A percentile compares a stretch with the other conserved stretches of the same genome.
Evolutionary conservation across 805 yeast species (phyloP).

Genomic region (Kregervanrija pseudodelftensis): DNA sequence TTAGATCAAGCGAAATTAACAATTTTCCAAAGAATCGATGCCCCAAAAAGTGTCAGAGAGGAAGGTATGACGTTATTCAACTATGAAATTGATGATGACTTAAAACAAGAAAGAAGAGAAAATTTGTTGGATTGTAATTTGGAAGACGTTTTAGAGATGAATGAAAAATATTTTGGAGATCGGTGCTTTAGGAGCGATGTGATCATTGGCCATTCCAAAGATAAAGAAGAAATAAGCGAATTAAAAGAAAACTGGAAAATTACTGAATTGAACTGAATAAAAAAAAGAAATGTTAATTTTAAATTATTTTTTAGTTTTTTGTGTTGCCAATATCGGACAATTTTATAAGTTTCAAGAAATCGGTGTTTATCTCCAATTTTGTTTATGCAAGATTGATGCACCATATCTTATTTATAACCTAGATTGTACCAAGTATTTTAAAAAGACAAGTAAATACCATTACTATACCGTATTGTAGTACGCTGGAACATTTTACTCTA

Average conservation of each 20-base stretch:
- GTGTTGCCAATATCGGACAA: too few relatives aligned
- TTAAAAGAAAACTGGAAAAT: constrained; percentile 4
- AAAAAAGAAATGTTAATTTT: too few relatives aligned
- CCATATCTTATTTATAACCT: too few relatives aligned
- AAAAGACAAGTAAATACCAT: too few relatives aligned
- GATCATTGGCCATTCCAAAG: constrained; percentile 14
- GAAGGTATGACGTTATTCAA: constrained; percentile 68
- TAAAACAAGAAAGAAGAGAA: constrained; percentile 76
- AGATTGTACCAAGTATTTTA: too few relatives aligned
- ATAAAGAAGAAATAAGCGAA: constrained; percentile 2
- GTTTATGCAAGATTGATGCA: too few relatives aligned
- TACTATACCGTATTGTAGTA: too few relatives aligned
- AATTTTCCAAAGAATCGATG: constrained; percentile 85
- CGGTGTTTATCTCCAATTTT: too few relatives aligned
- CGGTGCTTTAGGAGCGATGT: constrained; percentile 9
- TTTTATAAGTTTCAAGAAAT: too few relatives aligned
- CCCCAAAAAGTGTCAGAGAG: constrained; percentile 73
- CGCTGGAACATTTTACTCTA: too few relatives aligned
- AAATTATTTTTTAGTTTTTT: too few relatives aligned
- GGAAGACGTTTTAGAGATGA: constrained; percentile 54
- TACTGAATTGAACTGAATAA: constrained; percentile 2
- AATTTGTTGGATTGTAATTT: constrained; percentile 59
- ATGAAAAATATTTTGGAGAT: constrained; percentile 53
- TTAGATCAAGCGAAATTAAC: constrained; percentile 86
- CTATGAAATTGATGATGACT: constrained; percentile 66